A percentile compares a stretch with the other conserved stretches of the same genome.
phyloP scores from a whole-genome alignment of 495 filamentous ascomycete genomes.

The Neurospora cerealis region DNA sequence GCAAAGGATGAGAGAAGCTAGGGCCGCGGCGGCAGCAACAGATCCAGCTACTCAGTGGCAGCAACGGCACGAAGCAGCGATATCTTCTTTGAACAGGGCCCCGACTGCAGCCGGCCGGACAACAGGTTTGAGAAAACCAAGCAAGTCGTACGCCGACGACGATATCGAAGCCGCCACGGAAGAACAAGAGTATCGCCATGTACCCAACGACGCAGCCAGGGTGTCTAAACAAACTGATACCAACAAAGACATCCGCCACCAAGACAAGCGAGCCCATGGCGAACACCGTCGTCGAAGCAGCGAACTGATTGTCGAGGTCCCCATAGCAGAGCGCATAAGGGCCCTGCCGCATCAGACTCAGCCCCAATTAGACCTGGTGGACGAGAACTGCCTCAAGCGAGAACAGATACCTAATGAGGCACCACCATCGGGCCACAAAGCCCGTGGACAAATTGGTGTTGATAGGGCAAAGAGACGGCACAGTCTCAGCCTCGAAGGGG shows the following conservation, averaged over 20 bases:
- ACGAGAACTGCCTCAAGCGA: background rate
- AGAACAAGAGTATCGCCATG: constrained; percentile 21
- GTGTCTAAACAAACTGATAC: constrained; percentile 41
- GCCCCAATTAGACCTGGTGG: background rate
- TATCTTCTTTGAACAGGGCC: background rate
- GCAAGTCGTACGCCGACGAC: constrained; percentile 2
- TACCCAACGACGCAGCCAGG: constrained; percentile 37
- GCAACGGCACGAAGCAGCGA: background rate
- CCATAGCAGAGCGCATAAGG: background rate
- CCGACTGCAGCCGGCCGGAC: constrained; percentile 2
- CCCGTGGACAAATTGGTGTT: background rate
- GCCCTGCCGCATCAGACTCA: background rate
- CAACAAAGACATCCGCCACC: constrained; percentile 24
- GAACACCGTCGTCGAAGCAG: background rate
- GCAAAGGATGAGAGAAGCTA: constrained; percentile 1
- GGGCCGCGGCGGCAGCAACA: background rate
- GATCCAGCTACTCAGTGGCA: constrained; percentile 1
- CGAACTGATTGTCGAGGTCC: background rate
- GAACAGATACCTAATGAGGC: background rate
- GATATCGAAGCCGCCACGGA: constrained; percentile 9
- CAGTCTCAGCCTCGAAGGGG: background rate
- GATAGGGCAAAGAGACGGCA: background rate
- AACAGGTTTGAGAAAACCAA: constrained; percentile 7
- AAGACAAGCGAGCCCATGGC: constrained; percentile 1
- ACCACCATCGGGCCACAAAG: background rate